Conservation (phyloP, 148 eudicot species). For the Arbutus unedo region DNA sequence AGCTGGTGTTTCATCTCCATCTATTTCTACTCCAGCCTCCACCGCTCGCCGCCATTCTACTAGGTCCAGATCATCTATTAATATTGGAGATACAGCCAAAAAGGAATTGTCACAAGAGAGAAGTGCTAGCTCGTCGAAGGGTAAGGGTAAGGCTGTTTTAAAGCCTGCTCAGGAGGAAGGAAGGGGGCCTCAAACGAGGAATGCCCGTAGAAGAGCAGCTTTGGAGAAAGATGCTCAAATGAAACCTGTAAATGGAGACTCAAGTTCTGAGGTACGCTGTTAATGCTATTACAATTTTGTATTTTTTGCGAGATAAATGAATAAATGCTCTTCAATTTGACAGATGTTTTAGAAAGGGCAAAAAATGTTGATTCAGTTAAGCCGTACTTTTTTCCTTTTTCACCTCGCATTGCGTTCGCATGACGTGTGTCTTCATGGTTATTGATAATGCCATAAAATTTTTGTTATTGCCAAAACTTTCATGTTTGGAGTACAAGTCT, state of each 20-base stretch:
- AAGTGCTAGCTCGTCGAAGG: constrained; percentile 61
- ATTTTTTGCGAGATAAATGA: background rate
- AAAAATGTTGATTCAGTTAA: background rate
- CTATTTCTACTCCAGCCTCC: constrained; percentile 63
- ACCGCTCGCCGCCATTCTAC: constrained; percentile 70
- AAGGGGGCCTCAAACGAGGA: constrained; percentile 89
- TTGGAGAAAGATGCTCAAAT: constrained; percentile 71
- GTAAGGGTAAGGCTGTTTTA: constrained; percentile 87
- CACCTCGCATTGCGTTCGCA: too few species aligned
- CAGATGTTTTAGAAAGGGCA: background rate
- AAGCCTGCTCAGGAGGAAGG: constrained; percentile 62
- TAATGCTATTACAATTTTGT: background rate
- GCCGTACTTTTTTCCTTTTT: background rate
- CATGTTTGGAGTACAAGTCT: too few species aligned
- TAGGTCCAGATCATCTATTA: constrained; percentile 67
- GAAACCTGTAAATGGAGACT: constrained; percentile 63
- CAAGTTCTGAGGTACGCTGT: constrained; percentile 78
- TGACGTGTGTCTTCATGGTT: too few species aligned
- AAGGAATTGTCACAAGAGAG: constrained; percentile 57
- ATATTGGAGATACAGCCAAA: constrained; percentile 54
- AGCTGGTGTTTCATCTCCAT: constrained; percentile 62
- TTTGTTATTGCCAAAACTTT: too few species aligned
- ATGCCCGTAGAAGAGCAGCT: constrained; percentile 76
- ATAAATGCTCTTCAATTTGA: background rate
- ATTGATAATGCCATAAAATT: too few species aligned